phyloP scores from a whole-genome alignment of 1,284 basidiomycete genomes.

The Heterobasidion occidentale region DNA sequence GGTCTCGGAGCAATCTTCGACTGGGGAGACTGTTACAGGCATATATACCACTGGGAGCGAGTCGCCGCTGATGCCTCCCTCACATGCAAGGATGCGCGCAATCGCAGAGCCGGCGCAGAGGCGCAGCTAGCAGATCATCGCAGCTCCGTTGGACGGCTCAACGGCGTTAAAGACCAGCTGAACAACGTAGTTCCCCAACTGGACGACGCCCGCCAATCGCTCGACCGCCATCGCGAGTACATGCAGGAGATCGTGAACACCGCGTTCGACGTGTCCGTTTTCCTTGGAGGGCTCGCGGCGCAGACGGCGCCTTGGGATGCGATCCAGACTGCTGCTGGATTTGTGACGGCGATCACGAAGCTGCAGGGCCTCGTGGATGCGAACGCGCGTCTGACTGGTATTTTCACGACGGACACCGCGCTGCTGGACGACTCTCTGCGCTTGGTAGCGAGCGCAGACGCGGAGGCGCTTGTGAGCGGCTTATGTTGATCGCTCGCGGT shows the following conservation, averaged over 20 bases:
- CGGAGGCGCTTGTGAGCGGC: not conserved
- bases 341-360: not conserved
- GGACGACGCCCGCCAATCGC: not conserved
- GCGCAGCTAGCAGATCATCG: not conserved
- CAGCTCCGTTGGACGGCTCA: not conserved
- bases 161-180: not conserved
- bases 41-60: not conserved
- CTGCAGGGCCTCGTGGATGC: constrained; percentile 1
- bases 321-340: not conserved
- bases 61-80: not conserved
- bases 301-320: not conserved
- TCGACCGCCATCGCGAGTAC: not conserved
- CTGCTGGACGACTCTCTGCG: constrained; percentile 1
- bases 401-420: not conserved
- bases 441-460: not conserved
- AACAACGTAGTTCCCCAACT: not conserved
- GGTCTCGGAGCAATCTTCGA: not conserved
- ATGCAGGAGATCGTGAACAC: not conserved
- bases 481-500: not conserved
- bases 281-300: not conserved
- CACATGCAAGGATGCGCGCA: not conserved
- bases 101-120: not conserved
- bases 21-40: not conserved
- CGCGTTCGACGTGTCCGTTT: constrained; percentile 1
- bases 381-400: not conserved